These are phyloP conservation scores for Hansenula sp. DNA, from an alignment of 1,139 yeast species.

Conservation along the genomic window DNA sequence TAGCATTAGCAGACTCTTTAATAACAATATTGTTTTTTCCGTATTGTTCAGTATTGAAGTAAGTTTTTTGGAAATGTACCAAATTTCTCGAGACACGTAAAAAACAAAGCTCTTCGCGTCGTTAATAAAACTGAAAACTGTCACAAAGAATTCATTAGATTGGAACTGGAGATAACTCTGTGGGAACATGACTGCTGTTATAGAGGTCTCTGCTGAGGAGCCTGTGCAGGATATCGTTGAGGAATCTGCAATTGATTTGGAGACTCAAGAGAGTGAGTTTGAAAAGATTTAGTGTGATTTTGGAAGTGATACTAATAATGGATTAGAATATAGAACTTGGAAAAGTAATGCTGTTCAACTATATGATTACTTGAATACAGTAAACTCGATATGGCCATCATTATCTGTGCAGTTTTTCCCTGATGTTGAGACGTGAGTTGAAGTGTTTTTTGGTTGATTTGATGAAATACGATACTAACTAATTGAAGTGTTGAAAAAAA, in stretches of 20 bases:
- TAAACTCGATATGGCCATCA: constrained; percentile 79
- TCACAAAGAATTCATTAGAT: no score
- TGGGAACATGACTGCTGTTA: background rate
- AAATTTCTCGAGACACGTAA: background rate
- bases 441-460: background rate
- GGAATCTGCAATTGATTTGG: background rate
- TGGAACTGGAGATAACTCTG: no score
- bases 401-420: constrained; percentile 75
- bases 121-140: constrained; percentile 1
- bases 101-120: background rate
- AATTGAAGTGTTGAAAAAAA: constrained; percentile 1
- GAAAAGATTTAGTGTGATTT: background rate
- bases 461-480: background rate
- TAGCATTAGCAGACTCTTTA: no score
- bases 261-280: constrained; percentile 4
- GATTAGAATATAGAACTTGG: constrained; percentile 55
- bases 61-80: no score
- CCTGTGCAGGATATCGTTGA: background rate
- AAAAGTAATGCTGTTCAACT: constrained; percentile 68
- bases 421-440: constrained; percentile 27
- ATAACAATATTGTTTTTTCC: no score
- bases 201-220: background rate
- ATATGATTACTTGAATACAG: constrained; percentile 72
- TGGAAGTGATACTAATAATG: background rate
- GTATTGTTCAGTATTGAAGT: no score